Evolutionary conservation across 306 rosid genomes (phyloP), one percentile per base, ranked within the genome.

Genomic region (Quercus cerris): DNA sequence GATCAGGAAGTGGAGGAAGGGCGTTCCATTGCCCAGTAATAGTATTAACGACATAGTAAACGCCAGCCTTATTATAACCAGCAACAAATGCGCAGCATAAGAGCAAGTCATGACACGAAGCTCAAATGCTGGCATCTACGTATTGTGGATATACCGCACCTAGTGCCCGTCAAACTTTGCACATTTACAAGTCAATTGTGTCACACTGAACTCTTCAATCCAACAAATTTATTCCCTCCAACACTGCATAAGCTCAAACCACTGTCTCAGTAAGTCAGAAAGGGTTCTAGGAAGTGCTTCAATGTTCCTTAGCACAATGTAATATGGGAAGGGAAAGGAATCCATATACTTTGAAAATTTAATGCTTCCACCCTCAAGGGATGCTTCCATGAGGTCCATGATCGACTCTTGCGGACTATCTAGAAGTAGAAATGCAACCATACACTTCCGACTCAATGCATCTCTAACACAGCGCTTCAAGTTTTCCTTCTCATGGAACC

Each of bases 231-330:
- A 83, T 15, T 87, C 87, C 71, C 76, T 82, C 15, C 86, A 75
- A 30, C 82, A 75, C 83, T 89, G 97, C 97, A 92, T 88, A 74
- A 92, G 91, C 90, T 94, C 99, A 87, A 90, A 70, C 97, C 97
- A 94, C 97, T 93, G 97, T 89, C 97, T 88, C 56, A 94, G 78
- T 66, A 94, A 77, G 81, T 89, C 89, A 49, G 97, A 93, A 35
- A 93, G 95, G 49, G 95, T 94, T 75, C 93, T 89, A 4, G 99
- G 99, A 79, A 94, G 91, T 23, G 93, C 90, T 74, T 93, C 97
- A 33, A 90, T 91, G 74, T 91, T 94, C 76, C 84, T 91, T 71
- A 94, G 68, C 75, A 90, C 89, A 51, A 91, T 87, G 74, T 93
- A 94, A 82, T 76, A 93, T 3, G 99, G 99, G 78, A 94, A 94